Evolutionary conservation across 2,329 filamentous ascomycete species (phyloP), one percentile per base, ranked within the genome.

Genomic region (Corynespora cassiicola): DNA sequence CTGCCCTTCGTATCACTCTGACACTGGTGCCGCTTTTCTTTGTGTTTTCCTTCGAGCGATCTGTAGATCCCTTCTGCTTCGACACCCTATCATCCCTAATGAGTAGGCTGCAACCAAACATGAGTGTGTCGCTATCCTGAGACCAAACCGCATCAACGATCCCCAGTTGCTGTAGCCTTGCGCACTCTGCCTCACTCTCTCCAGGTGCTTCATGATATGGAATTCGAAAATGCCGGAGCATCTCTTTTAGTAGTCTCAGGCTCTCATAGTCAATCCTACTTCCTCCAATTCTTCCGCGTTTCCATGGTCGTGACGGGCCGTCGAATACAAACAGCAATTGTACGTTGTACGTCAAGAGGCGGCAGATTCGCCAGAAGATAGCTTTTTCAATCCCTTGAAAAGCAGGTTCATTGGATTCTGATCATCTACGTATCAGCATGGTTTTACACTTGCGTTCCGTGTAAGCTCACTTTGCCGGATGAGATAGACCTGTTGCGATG

Each of bases 291-390:
- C 65, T 47, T 7, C 58, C 56, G 10, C 64, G 49, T 47, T 74
- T 70, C 55, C 61, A 53, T 1, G 68, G 65, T 39, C 63, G 72
- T 11, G 72, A 69, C 7, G 74, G 65, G 1, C 79, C 78, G 39
- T 82, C 79, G 44, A 79, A 80, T 3, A 82, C 72, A 39, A 81
- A 80, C 6, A 81, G 48, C 1, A 77, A 66, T 25, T 78, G 70
- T 5, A 82, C 74, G 11, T 78, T 72, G 5, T 76, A 65, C 14
- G 70, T 69, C 17, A 78, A 64, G 1, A 80, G 67, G 4, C 71
- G 68, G 31, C 75, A 55, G 42, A 78, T 59, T 6, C 69, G 63
- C 45, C 59, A 69, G 20, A 74, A 60, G 30, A 73, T 70, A 3
- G 50, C 45, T 37, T 72, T 74, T 43, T 73, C 71, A 9, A 71